A percentile compares a stretch with the other conserved stretches of the same genome.
Evolutionary conservation across 495 filamentous ascomycete species (phyloP).

Genomic region (Hyaloscypha hepaticicola): DNA sequence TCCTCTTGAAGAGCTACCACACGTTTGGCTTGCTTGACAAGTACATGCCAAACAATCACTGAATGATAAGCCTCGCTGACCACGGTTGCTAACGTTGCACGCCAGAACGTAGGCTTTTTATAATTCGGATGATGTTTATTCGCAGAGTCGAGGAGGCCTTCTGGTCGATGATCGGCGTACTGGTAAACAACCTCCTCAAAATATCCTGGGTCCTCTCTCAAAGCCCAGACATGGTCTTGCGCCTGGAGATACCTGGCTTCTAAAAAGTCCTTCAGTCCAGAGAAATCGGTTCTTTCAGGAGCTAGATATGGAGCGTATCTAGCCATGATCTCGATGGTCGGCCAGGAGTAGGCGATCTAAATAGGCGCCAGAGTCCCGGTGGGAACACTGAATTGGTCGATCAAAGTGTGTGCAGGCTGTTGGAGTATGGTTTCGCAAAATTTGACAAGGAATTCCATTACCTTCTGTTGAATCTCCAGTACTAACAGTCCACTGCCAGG

Average conservation of each 20-base stretch:
- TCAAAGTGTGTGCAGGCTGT: slow-evolving; percentile 31
- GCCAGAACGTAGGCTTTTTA: neutral
- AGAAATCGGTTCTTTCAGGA: slow-evolving; percentile 40
- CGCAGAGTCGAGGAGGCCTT: slow-evolving; percentile 33
- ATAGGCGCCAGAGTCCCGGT: neutral
- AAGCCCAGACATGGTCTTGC: slow-evolving; percentile 45
- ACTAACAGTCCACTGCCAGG: slow-evolving; percentile 42
- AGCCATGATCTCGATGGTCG: slow-evolving; percentile 34
- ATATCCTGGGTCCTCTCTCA: slow-evolving; percentile 51
- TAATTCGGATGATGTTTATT: slow-evolving; percentile 30
- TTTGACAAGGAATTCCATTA: slow-evolving; percentile 39
- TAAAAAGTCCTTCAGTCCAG: slow-evolving; percentile 38
- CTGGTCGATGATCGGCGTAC: slow-evolving; percentile 41
- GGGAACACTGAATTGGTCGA: slow-evolving; percentile 23
- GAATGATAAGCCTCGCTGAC: neutral
- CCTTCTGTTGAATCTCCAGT: slow-evolving; percentile 43
- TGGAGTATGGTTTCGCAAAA: slow-evolving; percentile 41
- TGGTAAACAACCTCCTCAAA: slow-evolving; percentile 40
- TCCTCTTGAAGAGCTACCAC: neutral
- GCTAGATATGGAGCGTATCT: slow-evolving; percentile 44
- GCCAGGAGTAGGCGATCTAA: slow-evolving; percentile 22
- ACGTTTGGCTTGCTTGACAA: neutral
- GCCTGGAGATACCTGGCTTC: slow-evolving; percentile 36
- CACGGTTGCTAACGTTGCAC: neutral
- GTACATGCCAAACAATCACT: neutral